These are phyloP conservation scores for Rhizopus microsporus DNA, from an alignment of 371 early-diverging fungal species.

Conservation along the genomic window DNA sequence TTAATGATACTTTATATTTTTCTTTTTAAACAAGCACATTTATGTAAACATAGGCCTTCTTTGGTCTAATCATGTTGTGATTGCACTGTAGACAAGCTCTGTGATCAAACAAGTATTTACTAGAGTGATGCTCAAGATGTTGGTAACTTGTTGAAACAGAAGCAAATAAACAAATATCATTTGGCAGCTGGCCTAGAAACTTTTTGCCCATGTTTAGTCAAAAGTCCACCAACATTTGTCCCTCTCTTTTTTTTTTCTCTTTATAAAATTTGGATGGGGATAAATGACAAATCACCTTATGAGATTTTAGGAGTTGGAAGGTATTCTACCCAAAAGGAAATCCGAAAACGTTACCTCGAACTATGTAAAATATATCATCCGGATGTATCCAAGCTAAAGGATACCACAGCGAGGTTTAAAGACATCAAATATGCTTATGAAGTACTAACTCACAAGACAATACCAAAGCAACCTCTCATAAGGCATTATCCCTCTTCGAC, in stretches of 20 bases:
- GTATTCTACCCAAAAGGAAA: slow-evolving; percentile 29
- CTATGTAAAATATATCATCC: slow-evolving; percentile 38
- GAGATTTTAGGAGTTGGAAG: slow-evolving; percentile 32
- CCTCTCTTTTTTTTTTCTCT: not conserved
- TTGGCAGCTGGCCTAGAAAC: too few species aligned
- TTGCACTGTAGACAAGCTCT: too few species aligned
- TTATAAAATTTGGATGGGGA: not conserved
- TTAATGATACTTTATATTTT: too few species aligned
- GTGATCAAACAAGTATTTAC: too few species aligned
- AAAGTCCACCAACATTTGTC: too few species aligned
- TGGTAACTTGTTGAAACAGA: too few species aligned
- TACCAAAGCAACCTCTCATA: slow-evolving; percentile 10
- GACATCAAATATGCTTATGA: slow-evolving; percentile 37
- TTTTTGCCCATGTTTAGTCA: too few species aligned
- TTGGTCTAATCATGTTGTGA: too few species aligned
- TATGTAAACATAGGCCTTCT: too few species aligned
- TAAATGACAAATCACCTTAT: slow-evolving; percentile 28
- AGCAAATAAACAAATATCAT: too few species aligned
- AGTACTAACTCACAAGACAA: slow-evolving; percentile 18
- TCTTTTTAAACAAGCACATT: too few species aligned
- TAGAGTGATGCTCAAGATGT: too few species aligned
- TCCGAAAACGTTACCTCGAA: slow-evolving; percentile 31
- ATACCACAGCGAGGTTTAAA: slow-evolving; percentile 16
- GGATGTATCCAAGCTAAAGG: slow-evolving; percentile 17
- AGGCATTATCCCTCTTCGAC: not conserved